Evolutionary conservation across 257 asterid genomes (phyloP).

Genomic region (Nemophila menziesii): DNA sequence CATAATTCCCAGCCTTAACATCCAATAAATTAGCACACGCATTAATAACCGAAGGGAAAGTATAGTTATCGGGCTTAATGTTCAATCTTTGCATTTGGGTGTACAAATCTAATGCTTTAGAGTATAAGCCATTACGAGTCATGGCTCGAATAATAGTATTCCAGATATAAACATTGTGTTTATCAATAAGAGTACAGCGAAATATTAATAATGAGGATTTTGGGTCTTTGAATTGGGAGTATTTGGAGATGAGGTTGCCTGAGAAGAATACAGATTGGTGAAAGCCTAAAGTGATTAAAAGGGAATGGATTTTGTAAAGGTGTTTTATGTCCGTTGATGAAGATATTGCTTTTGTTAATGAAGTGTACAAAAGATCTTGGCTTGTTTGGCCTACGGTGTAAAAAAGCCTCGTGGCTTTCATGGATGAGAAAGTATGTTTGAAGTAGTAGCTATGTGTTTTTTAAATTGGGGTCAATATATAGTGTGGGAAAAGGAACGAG

Average conservation of each 20-base stretch:
- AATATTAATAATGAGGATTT: conserved; percentile 35
- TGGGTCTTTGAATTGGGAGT: conserved; percentile 53
- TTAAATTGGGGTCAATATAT: conserved; percentile 8
- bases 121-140: conserved; percentile 42
- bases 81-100: conserved; percentile 34
- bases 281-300: conserved; percentile 38
- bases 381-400: conserved; percentile 5
- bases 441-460: not conserved
- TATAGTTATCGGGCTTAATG: conserved; percentile 47
- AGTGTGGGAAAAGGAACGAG: conserved; percentile 2
- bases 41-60: conserved; percentile 69
- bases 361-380: conserved; percentile 13
- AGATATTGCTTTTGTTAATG: conserved; percentile 40
- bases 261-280: conserved; percentile 34
- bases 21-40: conserved; percentile 54
- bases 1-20: conserved; percentile 30
- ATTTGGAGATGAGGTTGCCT: conserved; percentile 55
- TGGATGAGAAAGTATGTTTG: conserved; percentile 11
- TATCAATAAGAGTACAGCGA: conserved; percentile 13
- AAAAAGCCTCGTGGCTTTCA: conserved; percentile 16
- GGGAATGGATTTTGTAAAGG: conserved; percentile 44
- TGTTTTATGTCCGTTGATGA: conserved; percentile 22
- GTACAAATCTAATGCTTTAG: conserved; percentile 48
- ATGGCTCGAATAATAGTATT: conserved; percentile 65
- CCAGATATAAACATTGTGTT: conserved; percentile 36